Conservation (phyloP, 305 asterid species). For the Solanum hybrid region DNA sequence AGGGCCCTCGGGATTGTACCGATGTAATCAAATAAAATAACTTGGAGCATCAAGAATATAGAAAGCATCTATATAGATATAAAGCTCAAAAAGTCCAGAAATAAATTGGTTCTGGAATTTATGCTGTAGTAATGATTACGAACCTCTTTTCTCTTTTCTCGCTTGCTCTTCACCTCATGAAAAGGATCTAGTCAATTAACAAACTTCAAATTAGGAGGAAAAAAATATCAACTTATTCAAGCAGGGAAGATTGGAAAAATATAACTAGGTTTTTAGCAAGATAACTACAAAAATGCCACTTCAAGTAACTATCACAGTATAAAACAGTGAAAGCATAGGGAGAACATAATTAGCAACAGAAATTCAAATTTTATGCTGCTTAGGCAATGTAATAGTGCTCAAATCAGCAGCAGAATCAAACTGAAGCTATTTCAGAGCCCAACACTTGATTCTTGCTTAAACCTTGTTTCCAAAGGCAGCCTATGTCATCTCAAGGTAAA, state of each 20-base stretch:
- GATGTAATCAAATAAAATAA: background rate
- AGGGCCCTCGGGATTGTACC: background rate
- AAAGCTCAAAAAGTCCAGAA: background rate
- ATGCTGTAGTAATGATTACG: constrained; percentile 13
- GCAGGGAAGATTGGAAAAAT: background rate
- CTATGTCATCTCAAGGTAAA: background rate
- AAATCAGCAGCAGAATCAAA: background rate
- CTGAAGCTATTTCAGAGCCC: background rate
- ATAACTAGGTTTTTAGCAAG: background rate
- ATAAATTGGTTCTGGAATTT: background rate
- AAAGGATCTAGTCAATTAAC: constrained; percentile 54
- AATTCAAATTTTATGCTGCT: background rate
- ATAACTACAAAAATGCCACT: background rate
- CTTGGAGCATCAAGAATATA: background rate
- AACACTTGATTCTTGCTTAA: background rate
- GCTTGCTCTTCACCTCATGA: constrained; percentile 94
- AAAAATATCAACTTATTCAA: background rate
- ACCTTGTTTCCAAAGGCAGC: background rate
- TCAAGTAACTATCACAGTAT: background rate
- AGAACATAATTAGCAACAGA: background rate
- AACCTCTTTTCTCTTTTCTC: constrained; percentile 95
- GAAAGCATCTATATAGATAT: background rate
- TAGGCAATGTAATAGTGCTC: background rate
- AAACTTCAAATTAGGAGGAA: constrained; percentile 1
- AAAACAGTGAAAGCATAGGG: background rate